Evolutionary conservation across 805 yeast species (phyloP), one percentile per base, ranked within the genome.

Genomic region (Citeromyces matritensis): DNA sequence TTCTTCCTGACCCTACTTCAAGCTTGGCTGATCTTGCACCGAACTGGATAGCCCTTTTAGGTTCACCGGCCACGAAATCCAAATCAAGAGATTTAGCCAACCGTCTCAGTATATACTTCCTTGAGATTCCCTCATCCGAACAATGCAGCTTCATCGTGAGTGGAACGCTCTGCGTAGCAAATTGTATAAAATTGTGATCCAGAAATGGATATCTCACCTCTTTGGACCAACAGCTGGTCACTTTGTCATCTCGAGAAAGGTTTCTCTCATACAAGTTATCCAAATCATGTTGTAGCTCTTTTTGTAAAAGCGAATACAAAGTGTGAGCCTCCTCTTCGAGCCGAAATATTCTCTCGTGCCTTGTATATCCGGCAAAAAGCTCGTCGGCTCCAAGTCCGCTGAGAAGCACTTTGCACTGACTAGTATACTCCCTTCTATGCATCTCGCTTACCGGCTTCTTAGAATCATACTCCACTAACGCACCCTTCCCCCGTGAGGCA

Each of bases 371-470:
- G 0, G 95, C 99, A 58, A 81, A 86, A 12, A 91, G 55, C 51
- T 91, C 99, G 55, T 91, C 99, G 0, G 98, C 98, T 1, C 99
- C 99, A 9, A 91, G 60, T 0, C 99, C 99, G 33, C 95, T 82
- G 24, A 91, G 58, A 6, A 91, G 50, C 0, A 91, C 94, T 40
- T 72, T 68, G 6, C 84, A 67, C 6, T 53, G 48, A 12, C 85
- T 67, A 2, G 45, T 39, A 42, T 74, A 78, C 6, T 39, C 34
- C 3, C 23, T 33, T 29, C 45, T 33, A 12, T 23, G 27, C 12
- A 35, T 13, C 9, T 17, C 35, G 6, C 31, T 27, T 15, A 11
- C 28, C 3, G 14, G 21, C 10, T 24, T 36, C 2, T 34, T 31
- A 11, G 44, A 36, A 1, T 37, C 43, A 13, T 42, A 37, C n/a